Base-by-base conservation (phyloP, 2,329 filamentous ascomycete genomes). In the Calycina marina region DNA sequence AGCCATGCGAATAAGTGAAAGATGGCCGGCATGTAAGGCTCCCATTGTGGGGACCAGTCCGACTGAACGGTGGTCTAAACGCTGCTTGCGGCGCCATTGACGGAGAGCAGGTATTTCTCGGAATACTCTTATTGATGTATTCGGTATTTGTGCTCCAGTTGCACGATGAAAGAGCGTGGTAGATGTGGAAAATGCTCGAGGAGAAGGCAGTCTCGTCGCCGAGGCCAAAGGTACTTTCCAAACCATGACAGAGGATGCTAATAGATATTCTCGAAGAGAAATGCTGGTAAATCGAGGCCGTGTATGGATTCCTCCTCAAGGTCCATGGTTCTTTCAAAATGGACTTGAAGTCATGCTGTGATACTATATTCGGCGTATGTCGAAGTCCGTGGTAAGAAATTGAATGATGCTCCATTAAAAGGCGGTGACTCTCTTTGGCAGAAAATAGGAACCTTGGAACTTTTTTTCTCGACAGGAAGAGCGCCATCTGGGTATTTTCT, bases 31-130 rank as follows among this genome's bases (percentile, higher is more conserved):
- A 56, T 98, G 90, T n/a, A 98, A 68, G 30, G 90, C 90, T 40
- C 90, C 90, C 90, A 98, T 96, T 18, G 90, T 98, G 2, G 90
- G 90, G 20, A 98, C 85, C 16, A 98, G 72, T 37, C 80, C 84
- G 36, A 98, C 75, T 27, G 75, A 76, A 36, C 77, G 72, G 46
- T 77, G 69, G 48, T 74, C 65, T 38, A 73, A 58, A 20, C 73
- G 59, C 38, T 85, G 72, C 25, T 73, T 67, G 14, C 62, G 66
- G 20, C 84, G 74, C 63, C 77, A 79, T 46, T 65, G 56, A 24
- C 83, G 80, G 31, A 93, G 62, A 8, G 72, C 63, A 10, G 74
- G 60, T 37, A 90, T 74, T 54, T 82, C 69, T 46, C 82, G 81
- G 53, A 93, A 79, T 47, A 94, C 57, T 39, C 71, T 71, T 42